A percentile compares a stretch with the other conserved stretches of the same genome.
phyloP scores from a whole-genome alignment of 2,329 filamentous ascomycete genomes.

The Fusarium oligoseptatum region DNA sequence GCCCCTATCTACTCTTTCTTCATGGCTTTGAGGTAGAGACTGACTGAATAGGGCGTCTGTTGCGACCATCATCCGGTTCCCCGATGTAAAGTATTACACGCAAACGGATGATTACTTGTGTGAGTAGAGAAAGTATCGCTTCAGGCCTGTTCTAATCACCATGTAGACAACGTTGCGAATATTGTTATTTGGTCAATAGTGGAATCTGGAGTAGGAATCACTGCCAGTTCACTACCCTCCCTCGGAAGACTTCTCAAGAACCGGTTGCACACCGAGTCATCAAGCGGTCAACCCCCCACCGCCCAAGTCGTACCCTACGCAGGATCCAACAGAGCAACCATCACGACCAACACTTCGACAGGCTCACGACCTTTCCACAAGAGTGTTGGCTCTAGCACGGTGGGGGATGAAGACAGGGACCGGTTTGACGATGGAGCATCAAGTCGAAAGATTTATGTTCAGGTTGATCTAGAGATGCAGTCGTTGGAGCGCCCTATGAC shows the following conservation, averaged over 20 bases:
- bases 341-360: background rate
- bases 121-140: no score
- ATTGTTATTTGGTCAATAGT: conserved; percentile 31
- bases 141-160: background rate
- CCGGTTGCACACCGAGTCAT: background rate
- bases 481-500: background rate
- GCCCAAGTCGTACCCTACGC: background rate
- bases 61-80: conserved; percentile 26
- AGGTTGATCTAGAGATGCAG: background rate
- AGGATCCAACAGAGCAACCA: background rate
- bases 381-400: background rate
- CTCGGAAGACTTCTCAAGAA: conserved; percentile 20
- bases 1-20: no score
- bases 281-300: background rate
- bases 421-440: background rate
- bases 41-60: conserved; percentile 27
- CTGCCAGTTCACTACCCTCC: conserved; percentile 27
- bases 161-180: conserved; percentile 17
- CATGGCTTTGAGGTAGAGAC: rapidly evolving
- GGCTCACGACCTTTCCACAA: background rate
- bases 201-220: conserved; percentile 35
- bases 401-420: background rate
- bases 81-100: conserved; percentile 23
- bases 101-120: conserved; percentile 8
- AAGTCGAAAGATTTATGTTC: background rate